Conservation (phyloP, 148 eudicot species). For the Simmondsia chinensis region DNA sequence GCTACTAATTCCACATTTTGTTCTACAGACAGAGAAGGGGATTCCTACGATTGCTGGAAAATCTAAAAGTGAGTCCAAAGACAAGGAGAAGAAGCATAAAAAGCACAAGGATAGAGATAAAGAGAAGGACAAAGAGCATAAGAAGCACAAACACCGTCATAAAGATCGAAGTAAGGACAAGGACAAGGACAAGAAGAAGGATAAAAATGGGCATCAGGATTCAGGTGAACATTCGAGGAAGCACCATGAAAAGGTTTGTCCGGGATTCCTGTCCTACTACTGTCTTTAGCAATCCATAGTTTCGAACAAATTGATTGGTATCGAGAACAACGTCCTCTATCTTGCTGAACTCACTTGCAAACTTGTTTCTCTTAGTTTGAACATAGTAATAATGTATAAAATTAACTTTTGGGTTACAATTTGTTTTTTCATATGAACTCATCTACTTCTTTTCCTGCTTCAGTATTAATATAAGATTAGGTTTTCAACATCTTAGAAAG, state of each 20-base stretch:
- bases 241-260: conserved; percentile 10
- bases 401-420: too few relatives aligned
- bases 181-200: conserved; percentile 26
- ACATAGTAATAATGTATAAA: too few relatives aligned
- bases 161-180: conserved; percentile 1
- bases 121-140: not conserved
- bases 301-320: not conserved
- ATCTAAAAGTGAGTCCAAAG: conserved; percentile 1
- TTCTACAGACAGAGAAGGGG: conserved; percentile 11
- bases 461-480: too few relatives aligned
- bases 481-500: too few relatives aligned
- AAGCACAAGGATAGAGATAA: not conserved
- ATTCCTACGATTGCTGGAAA: conserved; percentile 1
- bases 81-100: conserved; percentile 37
- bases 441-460: too few relatives aligned
- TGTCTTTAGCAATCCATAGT: not conserved
- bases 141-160: not conserved
- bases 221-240: conserved; percentile 2
- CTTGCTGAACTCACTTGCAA: too few relatives aligned
- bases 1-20: not conserved
- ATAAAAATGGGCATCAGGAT: not conserved
- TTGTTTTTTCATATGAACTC: too few relatives aligned
- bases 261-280: conserved; percentile 2
- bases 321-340: not conserved
- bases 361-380: too few relatives aligned